Evolutionary conservation across 257 asterid genomes (phyloP).

Genomic region (Cruciata laevipes): DNA sequence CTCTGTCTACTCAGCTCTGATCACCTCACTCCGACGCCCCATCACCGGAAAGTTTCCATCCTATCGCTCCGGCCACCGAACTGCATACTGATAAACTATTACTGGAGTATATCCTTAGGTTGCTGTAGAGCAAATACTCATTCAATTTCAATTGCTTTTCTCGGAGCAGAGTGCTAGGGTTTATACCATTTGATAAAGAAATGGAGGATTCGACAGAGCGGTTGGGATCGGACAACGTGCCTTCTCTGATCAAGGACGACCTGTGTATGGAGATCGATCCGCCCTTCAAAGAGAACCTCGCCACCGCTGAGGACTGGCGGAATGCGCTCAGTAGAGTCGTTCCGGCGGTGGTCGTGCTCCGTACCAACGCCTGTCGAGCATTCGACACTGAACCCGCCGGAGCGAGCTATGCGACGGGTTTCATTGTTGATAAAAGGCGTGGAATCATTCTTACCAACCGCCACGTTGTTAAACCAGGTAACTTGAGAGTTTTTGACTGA

Average conservation of each 20-base stretch:
- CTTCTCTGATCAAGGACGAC: conserved; percentile 72
- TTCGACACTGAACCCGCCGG: conserved; percentile 94
- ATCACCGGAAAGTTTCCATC: not conserved
- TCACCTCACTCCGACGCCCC: not conserved
- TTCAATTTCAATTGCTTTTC: not conserved
- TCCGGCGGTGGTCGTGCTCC: conserved; percentile 95
- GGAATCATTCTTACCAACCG: conserved; percentile 95
- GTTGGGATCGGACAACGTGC: conserved; percentile 67
- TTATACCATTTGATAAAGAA: not conserved
- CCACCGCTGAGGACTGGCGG: conserved; percentile 90
- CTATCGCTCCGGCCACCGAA: not conserved
- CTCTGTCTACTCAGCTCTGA: conserved; percentile 7
- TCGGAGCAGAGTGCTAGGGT: conserved; percentile 9
- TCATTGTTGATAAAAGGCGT: conserved; percentile 79
- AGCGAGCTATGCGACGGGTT: conserved; percentile 90
- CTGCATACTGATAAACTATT: not conserved
- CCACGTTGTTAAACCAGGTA: conserved; percentile 95
- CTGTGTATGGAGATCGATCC: conserved; percentile 89
- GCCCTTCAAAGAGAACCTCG: conserved; percentile 59
- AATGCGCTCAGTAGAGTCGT: conserved; percentile 78
- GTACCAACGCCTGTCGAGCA: conserved; percentile 89
- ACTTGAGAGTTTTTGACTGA: not conserved
- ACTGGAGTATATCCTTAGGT: not conserved
- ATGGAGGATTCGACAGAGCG: conserved; percentile 43
- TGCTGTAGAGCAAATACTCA: not conserved